Evolutionary conservation across 2,329 filamentous ascomycete species (phyloP).

Genomic region (Monosporascus cannonballus): DNA sequence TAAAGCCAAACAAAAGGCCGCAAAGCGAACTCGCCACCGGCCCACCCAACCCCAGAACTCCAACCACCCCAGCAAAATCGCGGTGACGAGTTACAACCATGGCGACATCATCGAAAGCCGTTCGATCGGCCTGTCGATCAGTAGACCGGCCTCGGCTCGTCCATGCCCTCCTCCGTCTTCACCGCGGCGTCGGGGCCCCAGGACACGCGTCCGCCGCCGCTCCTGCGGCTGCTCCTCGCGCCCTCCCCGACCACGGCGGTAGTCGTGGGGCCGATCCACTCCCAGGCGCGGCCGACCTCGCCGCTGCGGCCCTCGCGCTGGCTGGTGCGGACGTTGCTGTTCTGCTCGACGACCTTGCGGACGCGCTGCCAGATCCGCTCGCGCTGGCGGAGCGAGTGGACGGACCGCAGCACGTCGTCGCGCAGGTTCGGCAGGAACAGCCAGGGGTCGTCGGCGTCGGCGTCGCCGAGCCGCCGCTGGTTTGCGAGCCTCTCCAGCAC

Average conservation of each 20-base stretch:
- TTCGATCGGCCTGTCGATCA: slow-evolving; percentile 7
- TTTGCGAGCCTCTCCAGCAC: slow-evolving; percentile 76
- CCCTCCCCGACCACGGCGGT: slow-evolving; percentile 39
- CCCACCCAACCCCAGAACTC: too few relatives aligned
- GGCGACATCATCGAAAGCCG: neutral
- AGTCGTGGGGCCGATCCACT: slow-evolving; percentile 59
- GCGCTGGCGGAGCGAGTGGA: slow-evolving; percentile 70
- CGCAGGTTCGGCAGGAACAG: slow-evolving; percentile 83
- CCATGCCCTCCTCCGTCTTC: slow-evolving; percentile 27
- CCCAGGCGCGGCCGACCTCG: slow-evolving; percentile 62
- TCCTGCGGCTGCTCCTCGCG: slow-evolving; percentile 16
- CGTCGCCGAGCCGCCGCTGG: slow-evolving; percentile 75
- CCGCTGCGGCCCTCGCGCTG: slow-evolving; percentile 62
- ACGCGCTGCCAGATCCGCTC: slow-evolving; percentile 83
- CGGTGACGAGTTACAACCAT: neutral
- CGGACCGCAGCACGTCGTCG: slow-evolving; percentile 80
- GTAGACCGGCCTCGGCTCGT: slow-evolving; percentile 32
- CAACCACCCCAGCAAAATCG: too few relatives aligned
- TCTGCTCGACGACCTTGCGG: slow-evolving; percentile 79
- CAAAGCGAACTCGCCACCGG: too few relatives aligned
- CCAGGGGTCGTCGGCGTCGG: slow-evolving; percentile 65
- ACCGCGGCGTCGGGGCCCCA: slow-evolving; percentile 33
- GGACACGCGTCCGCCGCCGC: slow-evolving; percentile 39
- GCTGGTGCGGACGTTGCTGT: slow-evolving; percentile 79
- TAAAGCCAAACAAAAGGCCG: too few relatives aligned